Base-by-base conservation (phyloP, 2,329 filamentous ascomycete genomes). In the Orbilia oligospora region DNA sequence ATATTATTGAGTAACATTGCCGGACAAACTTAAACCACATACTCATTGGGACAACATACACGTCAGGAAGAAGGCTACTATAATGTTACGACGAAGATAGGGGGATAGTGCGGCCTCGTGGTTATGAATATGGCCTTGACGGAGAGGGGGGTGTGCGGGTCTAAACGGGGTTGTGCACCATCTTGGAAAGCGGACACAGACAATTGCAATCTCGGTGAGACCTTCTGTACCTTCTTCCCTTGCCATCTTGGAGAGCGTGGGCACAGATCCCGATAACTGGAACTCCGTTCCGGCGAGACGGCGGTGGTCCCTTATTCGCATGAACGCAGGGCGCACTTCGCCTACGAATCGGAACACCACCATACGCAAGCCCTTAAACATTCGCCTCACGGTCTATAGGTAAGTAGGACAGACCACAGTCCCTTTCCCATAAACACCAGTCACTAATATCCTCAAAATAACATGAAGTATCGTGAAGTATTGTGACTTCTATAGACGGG, bases 181-280 rank as follows among this genome's bases (percentile, higher is more conserved):
- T 56, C 16, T 56, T 22, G 30, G 30, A 38, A 56, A 44, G n/a
- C 33, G 55, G 8, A 61, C 55, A 44, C 18, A 61, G 14, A 44
- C 55, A 36, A 22, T n/a, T 18, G 36, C 14, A 56, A 56, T 56
- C 30, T 56, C 51, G 53, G 53, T 56, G 53, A 56, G 53, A 56
- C 53, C 53, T 56, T 56, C 53, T 27, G 10, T 20, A 36, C 38
- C 22, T 56, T 56, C 22, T 56, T 56, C 6, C 27, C 5, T 14
- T 30, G n/a, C 22, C 27, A 27, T 22, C n/a, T 36, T 5, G 41
- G n/a, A 58, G 9, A 5, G 18, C 36, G 55, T 61, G 55, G 55
- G 33, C 33, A 41, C 55, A 44, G 55, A 18, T 61, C 36, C 20
- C 18, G 3, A 44, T 10, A n/a, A 41, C 14, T 9, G 53, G 53